Conservation (phyloP, 495 filamentous ascomycete species). For the Penicillium crystallinum region DNA sequence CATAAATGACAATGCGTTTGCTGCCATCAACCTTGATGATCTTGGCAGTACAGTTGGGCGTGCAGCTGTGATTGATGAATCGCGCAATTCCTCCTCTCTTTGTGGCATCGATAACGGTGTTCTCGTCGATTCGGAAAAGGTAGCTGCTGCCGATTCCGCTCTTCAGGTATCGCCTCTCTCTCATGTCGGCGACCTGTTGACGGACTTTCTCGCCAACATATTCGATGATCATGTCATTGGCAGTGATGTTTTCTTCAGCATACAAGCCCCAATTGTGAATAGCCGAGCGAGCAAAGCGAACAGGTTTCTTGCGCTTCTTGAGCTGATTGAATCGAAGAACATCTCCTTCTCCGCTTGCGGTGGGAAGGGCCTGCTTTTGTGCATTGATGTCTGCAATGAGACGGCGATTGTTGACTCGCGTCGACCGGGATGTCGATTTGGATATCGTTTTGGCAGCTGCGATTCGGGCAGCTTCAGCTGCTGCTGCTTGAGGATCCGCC, state of each 20-base stretch:
- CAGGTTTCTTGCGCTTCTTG: constrained; percentile 98
- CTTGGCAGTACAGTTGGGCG: constrained; percentile 97
- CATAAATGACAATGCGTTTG: constrained; percentile 98
- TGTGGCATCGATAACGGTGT: constrained; percentile 94
- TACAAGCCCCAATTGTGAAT: constrained; percentile 99
- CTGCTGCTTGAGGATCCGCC: constrained; percentile 60
- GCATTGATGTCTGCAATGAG: constrained; percentile 91
- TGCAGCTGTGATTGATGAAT: constrained; percentile 99
- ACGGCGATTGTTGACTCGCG: constrained; percentile 90
- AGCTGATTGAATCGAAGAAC: constrained; percentile 97
- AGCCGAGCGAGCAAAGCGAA: constrained; percentile 94
- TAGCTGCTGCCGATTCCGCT: constrained; percentile 97
- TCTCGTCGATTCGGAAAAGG: constrained; percentile 96
- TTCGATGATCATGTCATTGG: constrained; percentile 99
- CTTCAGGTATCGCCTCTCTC: constrained; percentile 86
- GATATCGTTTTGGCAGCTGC: constrained; percentile 73
- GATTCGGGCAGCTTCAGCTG: constrained; percentile 63
- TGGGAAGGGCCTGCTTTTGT: constrained; percentile 77
- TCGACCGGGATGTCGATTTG: constrained; percentile 76
- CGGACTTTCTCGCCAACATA: constrained; percentile 97
- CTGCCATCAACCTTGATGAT: constrained; percentile 99
- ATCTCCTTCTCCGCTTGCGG: constrained; percentile 66
- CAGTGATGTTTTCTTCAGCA: constrained; percentile 92
- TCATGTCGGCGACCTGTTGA: constrained; percentile 91
- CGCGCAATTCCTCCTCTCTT: constrained; percentile 97